These are phyloP conservation scores for Aphelidium insulamus DNA, from an alignment of 371 early-diverging fungal genomes.

Conservation along the genomic window DNA sequence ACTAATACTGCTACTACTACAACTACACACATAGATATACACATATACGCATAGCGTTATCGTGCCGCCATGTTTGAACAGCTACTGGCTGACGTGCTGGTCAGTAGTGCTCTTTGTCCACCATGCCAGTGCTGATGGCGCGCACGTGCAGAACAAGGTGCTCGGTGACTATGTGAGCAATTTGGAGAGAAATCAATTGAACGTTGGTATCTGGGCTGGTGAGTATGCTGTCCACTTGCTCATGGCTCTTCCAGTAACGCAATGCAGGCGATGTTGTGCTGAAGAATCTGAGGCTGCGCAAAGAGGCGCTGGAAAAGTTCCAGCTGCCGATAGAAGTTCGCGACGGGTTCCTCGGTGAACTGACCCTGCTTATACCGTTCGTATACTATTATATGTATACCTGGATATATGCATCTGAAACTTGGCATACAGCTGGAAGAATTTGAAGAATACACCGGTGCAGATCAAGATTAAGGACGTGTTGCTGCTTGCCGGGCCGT, in stretches of 20 bases:
- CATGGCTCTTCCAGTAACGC: background rate
- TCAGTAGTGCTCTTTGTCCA: no score
- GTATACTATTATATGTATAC: no score
- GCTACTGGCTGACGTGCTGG: no score
- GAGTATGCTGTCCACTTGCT: constrained; percentile 5
- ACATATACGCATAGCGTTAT: no score
- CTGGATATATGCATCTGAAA: no score
- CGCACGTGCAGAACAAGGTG: constrained; percentile 66
- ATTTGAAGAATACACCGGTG: constrained; percentile 81
- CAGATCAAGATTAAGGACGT: constrained; percentile 67
- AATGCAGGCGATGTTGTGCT: constrained; percentile 77
- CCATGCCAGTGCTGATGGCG: no score
- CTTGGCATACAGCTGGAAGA: no score
- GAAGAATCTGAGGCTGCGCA: constrained; percentile 61
- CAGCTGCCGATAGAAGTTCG: constrained; percentile 79
- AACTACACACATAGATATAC: no score
- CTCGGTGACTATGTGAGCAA: constrained; percentile 90
- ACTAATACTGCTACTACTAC: no score
- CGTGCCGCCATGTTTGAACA: no score
- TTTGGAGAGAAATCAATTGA: constrained; percentile 82
- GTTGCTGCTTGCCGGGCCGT: constrained; percentile 63
- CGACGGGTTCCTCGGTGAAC: constrained; percentile 80
- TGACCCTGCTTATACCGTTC: constrained; percentile 76
- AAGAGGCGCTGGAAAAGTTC: constrained; percentile 80
- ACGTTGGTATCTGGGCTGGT: constrained; percentile 92